Evolutionary conservation across 768 basidiomycete species (phyloP).

Genomic region (Rossbeevera mucosa): DNA sequence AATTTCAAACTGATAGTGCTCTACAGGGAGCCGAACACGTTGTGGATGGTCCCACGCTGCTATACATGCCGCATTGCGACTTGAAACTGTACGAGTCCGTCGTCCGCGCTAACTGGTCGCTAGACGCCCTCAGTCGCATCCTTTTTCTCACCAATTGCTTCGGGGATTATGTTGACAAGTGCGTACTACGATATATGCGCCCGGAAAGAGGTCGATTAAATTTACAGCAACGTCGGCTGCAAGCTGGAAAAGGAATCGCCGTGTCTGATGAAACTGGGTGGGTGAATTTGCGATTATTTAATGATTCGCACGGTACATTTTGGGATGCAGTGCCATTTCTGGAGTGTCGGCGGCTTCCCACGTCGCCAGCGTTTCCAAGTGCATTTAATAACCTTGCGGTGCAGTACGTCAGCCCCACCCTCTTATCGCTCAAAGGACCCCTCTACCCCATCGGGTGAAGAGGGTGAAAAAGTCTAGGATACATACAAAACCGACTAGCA

Average conservation of each 20-base stretch:
- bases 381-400: conserved; percentile 67
- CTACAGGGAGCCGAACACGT: conserved; percentile 33
- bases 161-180: conserved; percentile 66
- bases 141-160: conserved; percentile 65
- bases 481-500: conserved; percentile 32
- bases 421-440: conserved; percentile 15
- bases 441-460: background rate
- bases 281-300: conserved; percentile 18
- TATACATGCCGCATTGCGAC: conserved; percentile 81
- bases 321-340: conserved; percentile 44
- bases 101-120: conserved; percentile 57
- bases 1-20: conserved; percentile 9
- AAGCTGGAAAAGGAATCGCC: conserved; percentile 50
- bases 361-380: conserved; percentile 45
- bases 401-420: conserved; percentile 40
- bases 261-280: conserved; percentile 51
- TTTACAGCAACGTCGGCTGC: conserved; percentile 46
- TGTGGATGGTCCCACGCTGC: conserved; percentile 46
- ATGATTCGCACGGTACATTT: conserved; percentile 8
- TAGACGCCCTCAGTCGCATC: conserved; percentile 40
- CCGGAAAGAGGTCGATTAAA: background rate
- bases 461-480: conserved; percentile 14
- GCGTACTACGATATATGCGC: conserved; percentile 16
- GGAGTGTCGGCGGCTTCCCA: conserved; percentile 45
- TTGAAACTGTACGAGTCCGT: conserved; percentile 64